phyloP scores from a whole-genome alignment of 257 asterid species.

The Ballota nigra region DNA sequence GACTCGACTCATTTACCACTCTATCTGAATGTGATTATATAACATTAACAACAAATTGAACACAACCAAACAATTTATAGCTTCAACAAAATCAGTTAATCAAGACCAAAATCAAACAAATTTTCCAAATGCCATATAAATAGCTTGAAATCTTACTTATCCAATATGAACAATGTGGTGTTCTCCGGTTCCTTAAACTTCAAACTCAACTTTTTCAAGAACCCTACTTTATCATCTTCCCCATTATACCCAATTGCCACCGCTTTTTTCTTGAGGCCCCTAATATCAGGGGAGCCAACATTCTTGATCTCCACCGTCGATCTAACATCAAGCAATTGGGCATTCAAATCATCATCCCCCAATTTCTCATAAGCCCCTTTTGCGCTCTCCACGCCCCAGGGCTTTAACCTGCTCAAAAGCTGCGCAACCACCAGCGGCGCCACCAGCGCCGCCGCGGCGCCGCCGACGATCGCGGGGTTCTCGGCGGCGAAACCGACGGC shows the following conservation, averaged over 20 bases:
- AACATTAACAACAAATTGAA: neutral
- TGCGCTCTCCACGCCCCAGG: slow-evolving; percentile 83
- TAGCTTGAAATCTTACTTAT: slow-evolving; percentile 63
- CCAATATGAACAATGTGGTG: slow-evolving; percentile 82
- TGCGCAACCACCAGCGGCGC: slow-evolving; percentile 62
- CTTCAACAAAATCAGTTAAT: neutral
- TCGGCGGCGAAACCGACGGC: slow-evolving; percentile 51
- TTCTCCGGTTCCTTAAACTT: slow-evolving; percentile 79
- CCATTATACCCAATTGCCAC: slow-evolving; percentile 55
- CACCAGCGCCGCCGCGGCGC: slow-evolving; percentile 59
- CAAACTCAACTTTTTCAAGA: slow-evolving; percentile 63
- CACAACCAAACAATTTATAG: neutral
- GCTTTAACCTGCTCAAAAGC: slow-evolving; percentile 55
- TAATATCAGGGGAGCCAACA: slow-evolving; percentile 67
- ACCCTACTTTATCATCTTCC: slow-evolving; percentile 70
- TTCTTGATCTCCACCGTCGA: slow-evolving; percentile 46
- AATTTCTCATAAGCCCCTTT: slow-evolving; percentile 65
- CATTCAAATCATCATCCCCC: slow-evolving; percentile 62
- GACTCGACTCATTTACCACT: too few relatives aligned
- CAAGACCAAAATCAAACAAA: neutral
- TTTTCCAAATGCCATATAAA: neutral
- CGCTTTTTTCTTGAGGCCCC: slow-evolving; percentile 68
- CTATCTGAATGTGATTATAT: neutral
- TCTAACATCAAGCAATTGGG: slow-evolving; percentile 82
- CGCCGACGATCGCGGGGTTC: slow-evolving; percentile 65